Percentiles rank a stretch among this genome's conserved stretches.
These are phyloP conservation scores for Hygrophila difformis DNA, from an alignment of 257 asterid species.

Conservation along the genomic window DNA sequence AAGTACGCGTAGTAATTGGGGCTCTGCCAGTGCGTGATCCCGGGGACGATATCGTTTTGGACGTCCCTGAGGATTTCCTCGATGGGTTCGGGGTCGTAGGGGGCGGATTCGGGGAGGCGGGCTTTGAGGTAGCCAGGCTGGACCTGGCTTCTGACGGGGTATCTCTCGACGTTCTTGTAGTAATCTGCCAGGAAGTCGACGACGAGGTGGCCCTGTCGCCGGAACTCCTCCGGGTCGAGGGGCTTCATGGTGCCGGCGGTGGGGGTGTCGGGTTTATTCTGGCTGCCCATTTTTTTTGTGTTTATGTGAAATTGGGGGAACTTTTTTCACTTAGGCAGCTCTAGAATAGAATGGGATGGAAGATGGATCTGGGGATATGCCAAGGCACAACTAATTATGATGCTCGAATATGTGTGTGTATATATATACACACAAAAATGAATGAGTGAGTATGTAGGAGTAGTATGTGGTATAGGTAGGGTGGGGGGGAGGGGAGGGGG, in stretches of 20 bases:
- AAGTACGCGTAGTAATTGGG: conserved; percentile 65
- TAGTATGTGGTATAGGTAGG: too few relatives aligned
- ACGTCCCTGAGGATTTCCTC: conserved; percentile 49
- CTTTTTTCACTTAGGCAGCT: conserved; percentile 16
- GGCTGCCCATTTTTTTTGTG: conserved; percentile 25
- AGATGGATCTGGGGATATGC: too few relatives aligned
- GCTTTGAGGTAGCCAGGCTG: conserved; percentile 55
- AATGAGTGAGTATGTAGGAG: too few relatives aligned
- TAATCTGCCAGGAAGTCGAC: conserved; percentile 65
- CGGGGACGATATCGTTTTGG: conserved; percentile 53
- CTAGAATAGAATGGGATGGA: too few relatives aligned
- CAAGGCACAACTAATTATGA: too few relatives aligned
- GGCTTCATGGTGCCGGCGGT: conserved; percentile 37
- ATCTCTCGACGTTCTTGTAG: conserved; percentile 54
- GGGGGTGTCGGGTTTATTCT: conserved; percentile 24
- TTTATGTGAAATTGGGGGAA: background rate
- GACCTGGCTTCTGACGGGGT: conserved; percentile 69
- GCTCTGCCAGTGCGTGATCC: conserved; percentile 73
- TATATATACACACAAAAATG: conserved; percentile 9
- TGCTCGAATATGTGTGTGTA: background rate
- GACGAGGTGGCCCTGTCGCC: conserved; percentile 52
- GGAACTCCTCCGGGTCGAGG: conserved; percentile 54
- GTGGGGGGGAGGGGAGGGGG: too few relatives aligned
- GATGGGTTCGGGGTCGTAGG: conserved; percentile 44
- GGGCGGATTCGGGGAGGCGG: conserved; percentile 46